Conservation (phyloP, 2,329 filamentous ascomycete species). For the Ascochyta fabae region DNA sequence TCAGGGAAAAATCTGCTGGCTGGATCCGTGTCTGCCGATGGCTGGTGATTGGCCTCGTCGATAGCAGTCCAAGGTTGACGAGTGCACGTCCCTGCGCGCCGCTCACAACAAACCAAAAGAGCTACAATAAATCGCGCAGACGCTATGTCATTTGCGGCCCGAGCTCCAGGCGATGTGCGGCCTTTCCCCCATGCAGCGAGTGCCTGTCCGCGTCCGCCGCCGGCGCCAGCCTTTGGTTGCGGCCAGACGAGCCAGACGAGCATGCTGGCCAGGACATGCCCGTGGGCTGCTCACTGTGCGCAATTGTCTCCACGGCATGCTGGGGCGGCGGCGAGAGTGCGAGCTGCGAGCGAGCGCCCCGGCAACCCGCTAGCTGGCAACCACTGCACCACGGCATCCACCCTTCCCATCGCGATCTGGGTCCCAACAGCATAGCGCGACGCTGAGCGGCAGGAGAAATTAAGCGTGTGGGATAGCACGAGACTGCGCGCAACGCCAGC, state of each 20-base stretch:
- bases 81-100: constrained; percentile 16
- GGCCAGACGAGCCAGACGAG: not conserved
- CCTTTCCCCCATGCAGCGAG: constrained; percentile 22
- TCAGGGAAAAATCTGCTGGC: constrained; percentile 39
- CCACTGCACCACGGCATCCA: not conserved
- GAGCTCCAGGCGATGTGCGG: constrained; percentile 23
- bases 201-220: constrained; percentile 20
- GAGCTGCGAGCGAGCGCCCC: not conserved
- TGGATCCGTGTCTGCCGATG: constrained; percentile 23
- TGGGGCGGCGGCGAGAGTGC: not conserved
- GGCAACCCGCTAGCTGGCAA: not conserved
- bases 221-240: not conserved
- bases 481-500: constrained; percentile 15
- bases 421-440: constrained; percentile 20
- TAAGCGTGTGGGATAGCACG: constrained; percentile 33
- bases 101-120: constrained; percentile 23
- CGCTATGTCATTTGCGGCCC: constrained; percentile 23
- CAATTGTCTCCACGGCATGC: not conserved
- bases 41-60: constrained; percentile 20
- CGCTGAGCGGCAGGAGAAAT: constrained; percentile 30
- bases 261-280: not conserved
- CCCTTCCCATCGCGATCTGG: constrained; percentile 11
- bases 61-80: constrained; percentile 22
- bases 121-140: constrained; percentile 23
- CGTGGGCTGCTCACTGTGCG: not conserved